Evolutionary conservation across 2,329 filamentous ascomycete species (phyloP).

Genomic region (Epichloe sylvatica): DNA sequence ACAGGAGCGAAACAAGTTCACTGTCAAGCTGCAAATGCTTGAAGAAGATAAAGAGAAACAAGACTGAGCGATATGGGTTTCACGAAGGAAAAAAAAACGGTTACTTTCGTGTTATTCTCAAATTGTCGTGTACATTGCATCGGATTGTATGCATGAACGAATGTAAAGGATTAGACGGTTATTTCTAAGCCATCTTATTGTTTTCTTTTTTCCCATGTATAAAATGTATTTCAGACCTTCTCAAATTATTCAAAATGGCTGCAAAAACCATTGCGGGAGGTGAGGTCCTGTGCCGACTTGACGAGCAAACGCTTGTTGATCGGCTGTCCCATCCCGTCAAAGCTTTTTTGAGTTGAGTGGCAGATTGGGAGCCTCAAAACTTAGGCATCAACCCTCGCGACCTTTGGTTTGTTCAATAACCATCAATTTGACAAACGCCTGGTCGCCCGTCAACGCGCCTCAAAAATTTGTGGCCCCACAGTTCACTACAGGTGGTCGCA

Average conservation of each 20-base stretch:
- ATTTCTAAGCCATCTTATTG: no score
- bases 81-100: neutral
- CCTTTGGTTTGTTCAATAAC: no score
- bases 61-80: neutral
- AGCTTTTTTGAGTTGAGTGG: neutral
- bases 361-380: constrained; percentile 6
- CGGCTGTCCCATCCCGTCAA: no score
- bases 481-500: constrained; percentile 7
- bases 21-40: constrained; percentile 29
- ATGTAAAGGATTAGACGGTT: no score
- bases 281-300: no score
- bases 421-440: neutral
- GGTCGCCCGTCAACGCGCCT: neutral
- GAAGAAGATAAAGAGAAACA: constrained; percentile 16
- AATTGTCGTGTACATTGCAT: neutral
- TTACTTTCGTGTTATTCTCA: neutral
- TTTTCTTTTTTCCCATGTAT: no score
- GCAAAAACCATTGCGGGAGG: neutral
- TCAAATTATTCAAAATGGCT: neutral
- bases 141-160: neutral
- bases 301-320: neutral
- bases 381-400: constrained; percentile 8
- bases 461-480: constrained; percentile 13
- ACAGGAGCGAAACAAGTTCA: constrained; percentile 24
- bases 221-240: no score